Percentiles rank a stretch among this genome's conserved stretches.
These are phyloP conservation scores for Phaeoacremonium minimum DNA, from an alignment of 2,329 filamentous ascomycete species.

Conservation along the genomic window DNA sequence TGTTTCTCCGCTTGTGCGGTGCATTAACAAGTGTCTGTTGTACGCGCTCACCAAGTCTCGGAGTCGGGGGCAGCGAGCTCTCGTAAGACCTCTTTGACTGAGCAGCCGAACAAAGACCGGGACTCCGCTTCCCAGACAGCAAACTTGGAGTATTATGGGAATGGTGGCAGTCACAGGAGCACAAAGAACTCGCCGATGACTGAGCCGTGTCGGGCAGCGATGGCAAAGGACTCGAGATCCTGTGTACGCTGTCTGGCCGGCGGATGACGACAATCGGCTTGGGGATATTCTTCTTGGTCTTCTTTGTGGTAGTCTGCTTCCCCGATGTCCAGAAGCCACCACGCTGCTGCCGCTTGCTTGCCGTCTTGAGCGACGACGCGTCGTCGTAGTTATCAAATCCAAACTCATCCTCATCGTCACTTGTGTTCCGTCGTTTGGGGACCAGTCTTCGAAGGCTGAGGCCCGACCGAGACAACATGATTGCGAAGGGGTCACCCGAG, in stretches of 20 bases:
- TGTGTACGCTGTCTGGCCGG: conserved; percentile 31
- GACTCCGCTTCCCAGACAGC: conserved; percentile 4
- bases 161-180: conserved; percentile 33
- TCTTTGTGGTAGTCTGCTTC: conserved; percentile 16
- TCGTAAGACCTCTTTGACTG: conserved; percentile 8
- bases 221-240: conserved; percentile 30
- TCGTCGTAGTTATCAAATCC: conserved; percentile 11
- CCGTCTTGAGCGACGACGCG: conserved; percentile 6
- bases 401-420: conserved; percentile 14
- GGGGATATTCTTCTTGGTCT: conserved; percentile 21
- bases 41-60: conserved; percentile 11
- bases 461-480: conserved; percentile 34
- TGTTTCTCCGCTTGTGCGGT: too few relatives aligned
- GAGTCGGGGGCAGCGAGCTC: conserved; percentile 2
- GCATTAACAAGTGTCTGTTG: too few relatives aligned
- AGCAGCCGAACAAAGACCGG: conserved; percentile 3
- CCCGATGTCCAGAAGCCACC: neutral
- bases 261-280: conserved; percentile 32
- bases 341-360: conserved; percentile 4
- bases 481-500: conserved; percentile 11
- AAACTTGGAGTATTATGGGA: conserved; percentile 7
- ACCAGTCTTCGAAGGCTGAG: conserved; percentile 40
- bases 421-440: conserved; percentile 21
- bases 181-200: conserved; percentile 41
- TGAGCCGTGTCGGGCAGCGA: conserved; percentile 28